Evolutionary conservation across 306 rosid genomes (phyloP), one percentile per base, ranked within the genome.

Genomic region (Pachyrhizus erosus): DNA sequence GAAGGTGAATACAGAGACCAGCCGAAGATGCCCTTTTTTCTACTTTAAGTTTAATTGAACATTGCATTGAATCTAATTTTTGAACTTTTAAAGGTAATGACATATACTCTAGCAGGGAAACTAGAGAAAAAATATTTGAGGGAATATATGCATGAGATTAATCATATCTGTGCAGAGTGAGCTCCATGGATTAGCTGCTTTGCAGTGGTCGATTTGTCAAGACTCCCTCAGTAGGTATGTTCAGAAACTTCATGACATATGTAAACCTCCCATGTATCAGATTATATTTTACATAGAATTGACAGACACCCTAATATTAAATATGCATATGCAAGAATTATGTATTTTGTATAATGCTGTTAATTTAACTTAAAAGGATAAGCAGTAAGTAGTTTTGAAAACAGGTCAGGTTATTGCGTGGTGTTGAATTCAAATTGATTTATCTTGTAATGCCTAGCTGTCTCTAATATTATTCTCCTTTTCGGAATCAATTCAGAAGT

Each of bases 131-230:
- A 40, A 76, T 73, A 60, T 39, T 67, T 82, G 70, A 84, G 74
- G 45, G 84, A 73, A 74, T 86, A 37, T 82, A 57, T 77, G 60
- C 43, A 60, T 86, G 87, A 79, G 77, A 70, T 81, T 84, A 31
- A 85, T 75, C 67, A 55, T 88, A 81, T 61, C 70, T 82, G 64
- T 74, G 85, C 97, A 94, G 98, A 93, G 93, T 55, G 94, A 95
- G 82, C 94, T 95, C 75, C 92, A 95, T 74, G 98, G 98, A 64
- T 80, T 90, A 62, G 98, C 98, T 84, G 98, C 98, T 85, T 84
- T 95, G 90, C 97, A 93, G 80, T 93, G 97, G 98, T 86, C 98
- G 20, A 93, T 93, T 83, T 95, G 96, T 88, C 92, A 77, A 84
- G 98, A 95, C 86, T 95, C 98, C 39, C 94, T 95, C 66, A 76